These are phyloP conservation scores for Diplogelasinospora grovesii DNA, from an alignment of 495 filamentous ascomycete genomes.

Conservation along the genomic window DNA sequence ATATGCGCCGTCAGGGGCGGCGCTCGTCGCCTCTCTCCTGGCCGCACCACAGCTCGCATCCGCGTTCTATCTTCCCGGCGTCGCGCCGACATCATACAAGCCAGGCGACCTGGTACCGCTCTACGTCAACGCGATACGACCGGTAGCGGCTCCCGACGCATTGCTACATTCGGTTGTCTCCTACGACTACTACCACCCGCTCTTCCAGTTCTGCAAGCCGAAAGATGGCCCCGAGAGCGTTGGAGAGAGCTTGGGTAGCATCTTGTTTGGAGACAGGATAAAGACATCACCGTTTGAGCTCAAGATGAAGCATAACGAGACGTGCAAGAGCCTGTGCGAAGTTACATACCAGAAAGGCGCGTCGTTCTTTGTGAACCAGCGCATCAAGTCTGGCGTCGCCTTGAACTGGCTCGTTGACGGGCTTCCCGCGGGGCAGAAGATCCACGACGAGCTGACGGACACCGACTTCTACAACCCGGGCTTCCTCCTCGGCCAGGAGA, in stretches of 20 bases:
- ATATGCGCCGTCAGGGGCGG: slow-evolving; percentile 42
- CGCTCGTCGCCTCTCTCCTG: slow-evolving; percentile 39
- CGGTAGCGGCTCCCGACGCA: slow-evolving; percentile 68
- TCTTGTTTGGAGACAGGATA: slow-evolving; percentile 94
- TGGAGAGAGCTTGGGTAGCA: slow-evolving; percentile 87
- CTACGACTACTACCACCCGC: slow-evolving; percentile 88
- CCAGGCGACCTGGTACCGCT: slow-evolving; percentile 71
- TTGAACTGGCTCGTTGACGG: slow-evolving; percentile 96
- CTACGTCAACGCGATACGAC: slow-evolving; percentile 86
- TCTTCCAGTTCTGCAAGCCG: slow-evolving; percentile 81
- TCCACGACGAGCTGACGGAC: slow-evolving; percentile 63
- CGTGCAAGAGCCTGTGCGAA: slow-evolving; percentile 72
- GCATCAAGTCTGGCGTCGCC: slow-evolving; percentile 75
- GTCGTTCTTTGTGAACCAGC: slow-evolving; percentile 72
- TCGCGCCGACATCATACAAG: slow-evolving; percentile 89
- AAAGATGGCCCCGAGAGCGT: slow-evolving; percentile 65
- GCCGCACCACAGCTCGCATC: slow-evolving; percentile 49
- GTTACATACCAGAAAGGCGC: slow-evolving; percentile 59
- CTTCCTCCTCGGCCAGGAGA: slow-evolving; percentile 75
- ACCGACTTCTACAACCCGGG: slow-evolving; percentile 75
- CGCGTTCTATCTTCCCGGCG: slow-evolving; percentile 93
- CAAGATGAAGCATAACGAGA: slow-evolving; percentile 75
- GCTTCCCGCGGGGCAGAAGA: slow-evolving; percentile 76
- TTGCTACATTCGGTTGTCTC: slow-evolving; percentile 84
- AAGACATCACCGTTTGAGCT: slow-evolving; percentile 85